Evolutionary conservation across 2,329 filamentous ascomycete genomes (phyloP), one percentile per base, ranked within the genome.

Genomic region (Hortaea werneckii): DNA sequence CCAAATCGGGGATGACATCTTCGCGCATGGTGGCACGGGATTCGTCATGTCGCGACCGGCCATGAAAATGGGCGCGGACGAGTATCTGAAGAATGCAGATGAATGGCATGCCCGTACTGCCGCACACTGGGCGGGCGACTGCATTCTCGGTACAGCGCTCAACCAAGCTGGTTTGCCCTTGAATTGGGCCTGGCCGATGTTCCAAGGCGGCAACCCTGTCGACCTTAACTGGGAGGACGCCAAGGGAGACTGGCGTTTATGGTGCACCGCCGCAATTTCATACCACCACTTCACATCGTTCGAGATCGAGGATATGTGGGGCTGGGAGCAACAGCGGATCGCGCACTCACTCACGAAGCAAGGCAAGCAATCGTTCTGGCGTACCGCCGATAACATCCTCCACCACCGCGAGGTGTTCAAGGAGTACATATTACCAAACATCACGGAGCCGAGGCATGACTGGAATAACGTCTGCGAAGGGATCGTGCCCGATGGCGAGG

Each of bases 61-160:
- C 0, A 45, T 71, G 29, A 51, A 61, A 29, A 50, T 49, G 10
- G 56, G 45, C 3, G 58, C 51, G 6, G 44, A 54, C 28, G 65
- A 71, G 32, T 74, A 72, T 46, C 58, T 61, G 1, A 51, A 58
- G 5, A 64, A 71, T 42, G 58, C 68, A 1, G 55, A 65, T 12
- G 49, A 60, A 30, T 74, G 68, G 63, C 60, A 70, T 40, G 59
- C 66, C 5, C 50, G 67, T 32, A 61, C 73, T 26, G 61, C 62
- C 29, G 53, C 65, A 9, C 75, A 79, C 47, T 76, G 72, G 57
- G 76, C 73, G 41, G 74, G 74, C 5, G 74, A 77, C 45, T 73
- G 71, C 37, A 67, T 77, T 6, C 57, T 76, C 3, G 74, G 73
- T 3, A 73, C 66, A 60, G 67, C 66, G 5, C 52, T 77, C 39